phyloP scores from a whole-genome alignment of 208 protist species.

The Novymonas esmeraldas region DNA sequence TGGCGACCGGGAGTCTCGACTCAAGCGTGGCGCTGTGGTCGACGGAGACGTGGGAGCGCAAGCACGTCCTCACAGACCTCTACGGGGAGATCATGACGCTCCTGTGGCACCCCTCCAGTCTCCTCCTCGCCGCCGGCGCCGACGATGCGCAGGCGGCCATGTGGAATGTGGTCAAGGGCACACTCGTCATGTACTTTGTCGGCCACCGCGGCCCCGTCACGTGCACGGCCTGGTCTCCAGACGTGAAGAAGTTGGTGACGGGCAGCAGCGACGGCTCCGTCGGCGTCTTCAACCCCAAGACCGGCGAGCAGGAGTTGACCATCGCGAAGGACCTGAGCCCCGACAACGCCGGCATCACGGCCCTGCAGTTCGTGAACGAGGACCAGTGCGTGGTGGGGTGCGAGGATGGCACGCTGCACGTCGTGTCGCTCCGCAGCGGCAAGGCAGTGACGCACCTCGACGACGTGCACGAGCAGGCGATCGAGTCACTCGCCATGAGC shows the following conservation, averaged over 20 bases:
- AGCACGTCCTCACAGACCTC: slow-evolving; percentile 77
- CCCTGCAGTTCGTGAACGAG: slow-evolving; percentile 63
- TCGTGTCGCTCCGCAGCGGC: slow-evolving; percentile 66
- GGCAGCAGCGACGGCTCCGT: slow-evolving; percentile 92
- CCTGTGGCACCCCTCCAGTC: slow-evolving; percentile 95
- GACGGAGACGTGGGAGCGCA: slow-evolving; percentile 78
- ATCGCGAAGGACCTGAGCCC: slow-evolving; percentile 76
- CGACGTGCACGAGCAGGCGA: slow-evolving; percentile 80
- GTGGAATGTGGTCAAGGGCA: slow-evolving; percentile 92
- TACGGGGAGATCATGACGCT: slow-evolving; percentile 82
- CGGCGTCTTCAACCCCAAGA: slow-evolving; percentile 92
- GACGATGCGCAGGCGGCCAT: slow-evolving; percentile 93
- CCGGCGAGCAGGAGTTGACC: slow-evolving; percentile 60
- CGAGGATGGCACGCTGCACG: slow-evolving; percentile 85
- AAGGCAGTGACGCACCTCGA: slow-evolving; percentile 68
- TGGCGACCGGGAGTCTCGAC: slow-evolving; percentile 82
- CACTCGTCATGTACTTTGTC: slow-evolving; percentile 91
- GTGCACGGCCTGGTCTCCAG: slow-evolving; percentile 81
- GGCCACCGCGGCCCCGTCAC: slow-evolving; percentile 90
- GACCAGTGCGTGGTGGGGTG: slow-evolving; percentile 85
- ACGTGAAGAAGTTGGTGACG: slow-evolving; percentile 91
- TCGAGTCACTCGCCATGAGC: slow-evolving; percentile 77
- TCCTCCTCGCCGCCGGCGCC: slow-evolving; percentile 88
- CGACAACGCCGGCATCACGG: slow-evolving; percentile 72
- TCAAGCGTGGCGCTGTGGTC: slow-evolving; percentile 76